Evolutionary conservation across 306 rosid species (phyloP), one percentile per base, ranked within the genome.

Genomic region (Begonia loranthoides): DNA sequence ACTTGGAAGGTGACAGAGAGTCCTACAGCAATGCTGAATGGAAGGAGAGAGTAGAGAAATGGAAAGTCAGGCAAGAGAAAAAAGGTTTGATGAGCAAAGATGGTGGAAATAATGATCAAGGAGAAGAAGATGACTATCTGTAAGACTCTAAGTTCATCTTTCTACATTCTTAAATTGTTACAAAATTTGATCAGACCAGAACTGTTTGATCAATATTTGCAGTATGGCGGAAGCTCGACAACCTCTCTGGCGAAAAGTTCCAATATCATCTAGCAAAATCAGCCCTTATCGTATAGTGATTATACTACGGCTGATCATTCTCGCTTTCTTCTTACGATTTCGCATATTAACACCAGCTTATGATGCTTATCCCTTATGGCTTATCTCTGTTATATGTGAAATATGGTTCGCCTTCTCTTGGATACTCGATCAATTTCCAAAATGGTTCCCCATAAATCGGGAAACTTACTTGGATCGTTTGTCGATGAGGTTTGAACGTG

Each of bases 281-380:
- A 90, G 83, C 39, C 99, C 99, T 6, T 90, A 90, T 55, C 86
- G 99, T n/a, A 90, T 90, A 38, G 94, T 83, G 60, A 86, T 90
- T 50, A 74, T 83, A 33, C 52, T 64, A 41, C 85, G 99, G 21
- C 76, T 90, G 13, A 47, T 80, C 12, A 65, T 83, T 52, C 82
- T 90, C 10, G 79, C 70, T 13, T 76, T 86, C 73, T 90, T 90
- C 76, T 77, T 90, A 71, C 94, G 61, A 43, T 86, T 76, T 53
- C 88, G 99, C 1, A 74, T 90, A 63, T 39, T 72, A 54, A 80
- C 83, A 5, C 96, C 99, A 1, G 94, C 84, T 2, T 61, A 78
- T 44, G 94, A 90, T 64, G 99, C 96, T 34, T 71, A 40, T 10
- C 65, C 87, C 41, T 66, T 90, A 17, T 90, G 99, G 99, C 73